A percentile compares a stretch with the other conserved stretches of the same genome.
These are phyloP conservation scores for Ganoderma resinaceum DNA, from an alignment of 1,284 basidiomycete genomes.

Conservation along the genomic window DNA sequence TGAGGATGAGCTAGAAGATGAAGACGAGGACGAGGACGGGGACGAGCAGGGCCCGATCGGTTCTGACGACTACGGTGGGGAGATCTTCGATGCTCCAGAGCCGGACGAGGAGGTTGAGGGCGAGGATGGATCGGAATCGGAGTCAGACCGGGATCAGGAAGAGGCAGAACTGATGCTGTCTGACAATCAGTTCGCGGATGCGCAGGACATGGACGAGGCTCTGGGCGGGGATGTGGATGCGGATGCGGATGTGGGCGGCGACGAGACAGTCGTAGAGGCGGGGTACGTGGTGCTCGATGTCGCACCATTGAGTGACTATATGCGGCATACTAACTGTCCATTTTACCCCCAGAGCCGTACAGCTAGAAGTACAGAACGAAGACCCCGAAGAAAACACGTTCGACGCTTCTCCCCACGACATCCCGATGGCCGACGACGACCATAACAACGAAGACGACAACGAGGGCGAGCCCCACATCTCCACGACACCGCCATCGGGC, in stretches of 20 bases:
- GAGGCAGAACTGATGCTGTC: conserved; percentile 10
- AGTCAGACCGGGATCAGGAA: conserved; percentile 9
- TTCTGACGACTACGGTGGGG: conserved; percentile 24
- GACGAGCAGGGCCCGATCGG: conserved; percentile 12
- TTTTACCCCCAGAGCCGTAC: not conserved
- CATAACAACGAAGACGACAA: not conserved
- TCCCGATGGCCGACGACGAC: not conserved
- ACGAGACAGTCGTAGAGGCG: not conserved
- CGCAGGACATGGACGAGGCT: not conserved
- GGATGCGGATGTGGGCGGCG: not conserved
- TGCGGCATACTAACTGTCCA: not conserved
- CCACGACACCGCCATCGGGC: not conserved
- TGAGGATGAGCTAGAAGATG: not conserved
- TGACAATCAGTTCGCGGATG: not conserved
- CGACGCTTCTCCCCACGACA: not conserved
- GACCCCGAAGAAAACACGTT: not conserved
- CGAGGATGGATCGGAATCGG: not conserved
- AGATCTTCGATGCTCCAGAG: conserved; percentile 18
- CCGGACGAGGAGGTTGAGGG: not conserved
- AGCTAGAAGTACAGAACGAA: not conserved
- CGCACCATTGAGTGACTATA: not conserved
- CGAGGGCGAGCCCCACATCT: not conserved
- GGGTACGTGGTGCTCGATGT: conserved; percentile 6
- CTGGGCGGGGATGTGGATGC: not conserved
- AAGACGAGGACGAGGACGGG: conserved; percentile 9